Evolutionary conservation across 495 filamentous ascomycete genomes (phyloP).

Genomic region (Darksidea phi): DNA sequence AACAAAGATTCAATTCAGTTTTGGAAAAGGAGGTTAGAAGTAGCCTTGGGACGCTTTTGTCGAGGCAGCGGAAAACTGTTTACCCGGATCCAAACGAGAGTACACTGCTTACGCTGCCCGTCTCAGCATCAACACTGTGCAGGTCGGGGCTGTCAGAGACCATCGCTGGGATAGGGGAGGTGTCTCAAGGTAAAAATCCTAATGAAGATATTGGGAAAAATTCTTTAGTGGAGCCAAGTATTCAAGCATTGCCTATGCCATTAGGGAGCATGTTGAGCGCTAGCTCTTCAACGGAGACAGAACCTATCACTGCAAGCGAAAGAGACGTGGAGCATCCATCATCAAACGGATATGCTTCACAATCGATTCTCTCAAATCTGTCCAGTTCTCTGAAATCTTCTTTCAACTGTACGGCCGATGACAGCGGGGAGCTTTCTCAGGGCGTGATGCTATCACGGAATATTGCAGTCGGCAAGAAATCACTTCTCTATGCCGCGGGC

Average conservation of each 20-base stretch:
- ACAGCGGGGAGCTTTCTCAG: slow-evolving; percentile 1
- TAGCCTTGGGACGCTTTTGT: slow-evolving; percentile 3
- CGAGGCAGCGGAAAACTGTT: slow-evolving; percentile 10
- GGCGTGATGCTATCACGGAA: not conserved
- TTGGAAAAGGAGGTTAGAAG: slow-evolving; percentile 1
- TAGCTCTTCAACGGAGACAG: not conserved
- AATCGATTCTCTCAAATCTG: no score
- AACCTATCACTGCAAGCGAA: not conserved
- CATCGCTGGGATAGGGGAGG: not conserved
- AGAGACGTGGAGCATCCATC: not conserved
- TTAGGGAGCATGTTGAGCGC: not conserved
- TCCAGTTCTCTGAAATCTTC: no score
- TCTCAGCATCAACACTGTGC: slow-evolving; percentile 1
- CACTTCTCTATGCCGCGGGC: not conserved
- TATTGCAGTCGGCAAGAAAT: slow-evolving; percentile 1
- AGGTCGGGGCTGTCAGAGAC: not conserved
- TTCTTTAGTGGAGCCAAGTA: not conserved
- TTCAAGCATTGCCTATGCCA: not conserved
- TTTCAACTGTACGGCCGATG: not conserved
- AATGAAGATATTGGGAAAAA: slow-evolving; percentile 1
- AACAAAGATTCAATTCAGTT: slow-evolving; percentile 15
- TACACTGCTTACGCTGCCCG: slow-evolving; percentile 1
- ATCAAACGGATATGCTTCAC: not conserved
- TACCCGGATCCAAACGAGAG: slow-evolving; percentile 16
- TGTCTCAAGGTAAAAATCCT: not conserved